Evolutionary conservation across 2,329 filamentous ascomycete species (phyloP).

Genomic region (Cytospora schulzeri): DNA sequence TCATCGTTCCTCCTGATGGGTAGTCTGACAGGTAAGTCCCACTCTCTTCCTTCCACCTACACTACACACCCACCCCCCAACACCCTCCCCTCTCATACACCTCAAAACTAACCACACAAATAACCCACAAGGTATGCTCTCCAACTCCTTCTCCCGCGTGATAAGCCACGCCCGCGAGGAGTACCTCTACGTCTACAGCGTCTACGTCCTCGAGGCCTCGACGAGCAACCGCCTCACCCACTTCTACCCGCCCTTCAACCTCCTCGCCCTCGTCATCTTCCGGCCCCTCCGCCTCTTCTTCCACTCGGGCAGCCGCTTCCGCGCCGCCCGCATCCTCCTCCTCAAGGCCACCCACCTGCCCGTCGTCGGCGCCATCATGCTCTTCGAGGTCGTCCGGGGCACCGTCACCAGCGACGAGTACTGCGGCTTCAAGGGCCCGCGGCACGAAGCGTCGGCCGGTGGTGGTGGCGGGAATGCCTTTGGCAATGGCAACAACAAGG

Average conservation of each 20-base stretch:
- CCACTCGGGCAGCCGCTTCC: slow-evolving; percentile 63
- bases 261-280: slow-evolving; percentile 71
- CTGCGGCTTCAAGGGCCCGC: slow-evolving; percentile 52
- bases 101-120: background rate
- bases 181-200: slow-evolving; percentile 75
- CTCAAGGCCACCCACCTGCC: slow-evolving; percentile 67
- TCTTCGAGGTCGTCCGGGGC: slow-evolving; percentile 61
- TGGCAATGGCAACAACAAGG: background rate
- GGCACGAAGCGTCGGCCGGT: slow-evolving; percentile 21
- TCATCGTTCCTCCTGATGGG: slow-evolving; percentile 80
- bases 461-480: background rate
- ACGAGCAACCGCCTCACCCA: slow-evolving; percentile 70
- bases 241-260: slow-evolving; percentile 73
- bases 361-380: slow-evolving; percentile 67
- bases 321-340: slow-evolving; percentile 62
- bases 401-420: slow-evolving; percentile 46
- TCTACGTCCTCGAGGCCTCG: slow-evolving; percentile 66
- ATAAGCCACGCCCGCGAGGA: slow-evolving; percentile 70
- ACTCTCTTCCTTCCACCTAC: too few relatives aligned
- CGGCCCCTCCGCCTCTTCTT: slow-evolving; percentile 72
- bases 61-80: background rate
- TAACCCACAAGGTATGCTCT: slow-evolving; percentile 65
- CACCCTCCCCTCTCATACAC: background rate
- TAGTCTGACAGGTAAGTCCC: slow-evolving; percentile 58
- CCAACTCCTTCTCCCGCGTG: slow-evolving; percentile 70